Evolutionary conservation across 1,284 basidiomycete species (phyloP), one percentile per base, ranked within the genome.

Genomic region (Sporisorium scitamineum): DNA sequence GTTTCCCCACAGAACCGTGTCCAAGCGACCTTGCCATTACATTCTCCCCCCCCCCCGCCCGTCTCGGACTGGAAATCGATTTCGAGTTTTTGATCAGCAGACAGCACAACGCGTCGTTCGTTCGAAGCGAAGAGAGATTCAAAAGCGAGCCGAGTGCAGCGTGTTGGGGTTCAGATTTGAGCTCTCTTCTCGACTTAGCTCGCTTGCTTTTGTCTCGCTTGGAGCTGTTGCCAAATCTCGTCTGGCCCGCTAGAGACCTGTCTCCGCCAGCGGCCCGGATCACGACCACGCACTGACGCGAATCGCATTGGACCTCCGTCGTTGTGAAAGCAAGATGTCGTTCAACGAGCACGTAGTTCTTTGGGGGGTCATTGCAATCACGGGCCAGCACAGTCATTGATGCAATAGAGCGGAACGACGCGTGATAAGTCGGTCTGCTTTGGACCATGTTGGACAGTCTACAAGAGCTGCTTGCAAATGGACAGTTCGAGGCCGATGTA

Each of bases 401-500:
- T 14, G 11, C 13, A 13, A 13, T 34, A 13, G 11, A 8, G 13
- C 14, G 34, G 7, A 34, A 3, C 7, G 34, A 6, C 9, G 34
- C 34, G 34, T 14, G 3, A 34, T n/a, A n/a, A n/a, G n/a, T n/a
- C 34, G 34, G 34, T 9, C 14, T 13, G 34, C 34, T 34, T 34
- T 13, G 34, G 34, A 39, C 16, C 5, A 39, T 18, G 26, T 10
- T 18, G 22, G 11, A 16, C 20, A 11, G 20, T 10, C 20, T 26
- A 47, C n/a, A 39, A 52, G 24, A 45, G n/a, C 27, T 29, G 32
- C 13, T 69, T 62, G 55, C 71, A 74, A 16, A 74, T 74, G 16
- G 65, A 64, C 13, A 69, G 26, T 45, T 74, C 71, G 13, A 74
- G 62, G 9, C 53, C 57, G 42, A 74, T 69, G 20, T 62, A 26